Evolutionary conservation across 345 rosid species (phyloP).

Genomic region (Punica granatum): DNA sequence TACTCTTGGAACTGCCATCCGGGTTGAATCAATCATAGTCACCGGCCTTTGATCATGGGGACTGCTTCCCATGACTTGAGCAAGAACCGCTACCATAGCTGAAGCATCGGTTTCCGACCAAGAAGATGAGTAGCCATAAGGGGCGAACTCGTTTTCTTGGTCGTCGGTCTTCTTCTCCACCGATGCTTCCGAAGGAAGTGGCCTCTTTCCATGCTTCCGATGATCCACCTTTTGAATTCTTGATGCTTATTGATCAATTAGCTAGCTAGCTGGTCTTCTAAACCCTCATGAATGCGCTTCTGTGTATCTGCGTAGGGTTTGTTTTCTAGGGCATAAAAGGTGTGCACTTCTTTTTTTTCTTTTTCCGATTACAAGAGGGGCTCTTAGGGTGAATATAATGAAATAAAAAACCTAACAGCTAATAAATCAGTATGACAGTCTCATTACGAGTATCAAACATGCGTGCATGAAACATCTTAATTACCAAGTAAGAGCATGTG

Average conservation of each 20-base stretch:
- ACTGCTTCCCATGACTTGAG: slow-evolving; percentile 20
- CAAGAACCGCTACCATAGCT: slow-evolving; percentile 28
- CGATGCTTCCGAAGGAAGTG: slow-evolving; percentile 60
- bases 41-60: background rate
- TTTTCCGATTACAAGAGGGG: no score
- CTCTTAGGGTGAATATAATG: no score
- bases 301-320: background rate
- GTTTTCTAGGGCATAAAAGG: background rate
- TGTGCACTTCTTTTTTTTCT: no score
- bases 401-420: no score
- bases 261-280: background rate
- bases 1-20: background rate
- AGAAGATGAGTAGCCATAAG: slow-evolving; percentile 14
- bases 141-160: slow-evolving; percentile 15
- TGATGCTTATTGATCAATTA: no score
- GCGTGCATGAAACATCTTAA: no score
- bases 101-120: slow-evolving; percentile 28
- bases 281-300: background rate
- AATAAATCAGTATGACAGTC: no score
- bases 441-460: no score
- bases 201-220: slow-evolving; percentile 72
- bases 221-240: slow-evolving; percentile 43
- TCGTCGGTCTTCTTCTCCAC: slow-evolving; percentile 26
- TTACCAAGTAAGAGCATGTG: no score
- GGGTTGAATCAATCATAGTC: background rate